phyloP scores from a whole-genome alignment of 805 yeast species.

The Yamadazyma akitaensis region DNA sequence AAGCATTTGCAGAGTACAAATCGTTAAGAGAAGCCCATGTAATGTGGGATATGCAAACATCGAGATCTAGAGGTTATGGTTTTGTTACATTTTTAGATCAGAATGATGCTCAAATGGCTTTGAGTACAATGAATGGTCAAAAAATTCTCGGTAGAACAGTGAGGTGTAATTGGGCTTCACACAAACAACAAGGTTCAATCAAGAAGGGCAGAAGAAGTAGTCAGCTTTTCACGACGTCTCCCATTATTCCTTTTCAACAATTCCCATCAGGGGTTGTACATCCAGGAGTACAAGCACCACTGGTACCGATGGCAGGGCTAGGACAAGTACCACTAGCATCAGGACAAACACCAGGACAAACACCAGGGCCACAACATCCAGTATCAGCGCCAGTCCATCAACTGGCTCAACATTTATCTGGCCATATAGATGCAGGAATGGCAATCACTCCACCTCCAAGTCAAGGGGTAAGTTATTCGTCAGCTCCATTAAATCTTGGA shows the following conservation, averaged over 20 bases:
- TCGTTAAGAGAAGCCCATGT: slow-evolving; percentile 81
- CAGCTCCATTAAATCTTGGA: no score
- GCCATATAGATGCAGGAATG: background rate
- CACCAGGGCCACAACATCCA: background rate
- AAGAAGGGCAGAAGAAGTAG: slow-evolving; percentile 11
- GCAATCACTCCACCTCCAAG: background rate
- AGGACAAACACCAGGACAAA: no score
- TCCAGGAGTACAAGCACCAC: background rate
- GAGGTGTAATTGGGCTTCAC: slow-evolving; percentile 87
- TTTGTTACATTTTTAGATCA: slow-evolving; percentile 72
- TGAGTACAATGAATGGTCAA: slow-evolving; percentile 71
- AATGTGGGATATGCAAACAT: slow-evolving; percentile 97
- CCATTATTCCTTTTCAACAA: background rate
- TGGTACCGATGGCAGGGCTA: background rate
- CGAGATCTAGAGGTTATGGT: slow-evolving; percentile 89
- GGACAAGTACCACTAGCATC: no score
- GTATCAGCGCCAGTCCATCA: background rate
- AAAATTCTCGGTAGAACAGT: slow-evolving; percentile 71
- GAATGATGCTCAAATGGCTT: slow-evolving; percentile 70
- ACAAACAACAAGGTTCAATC: slow-evolving; percentile 41
- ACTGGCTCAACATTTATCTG: background rate
- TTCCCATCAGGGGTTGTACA: background rate
- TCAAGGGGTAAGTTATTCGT: background rate
- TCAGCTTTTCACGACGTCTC: slow-evolving; percentile 1
- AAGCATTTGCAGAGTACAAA: slow-evolving; percentile 53